Evolutionary conservation across 1,284 basidiomycete genomes (phyloP), one percentile per base, ranked within the genome.

Genomic region (Fistulinella staudtii): DNA sequence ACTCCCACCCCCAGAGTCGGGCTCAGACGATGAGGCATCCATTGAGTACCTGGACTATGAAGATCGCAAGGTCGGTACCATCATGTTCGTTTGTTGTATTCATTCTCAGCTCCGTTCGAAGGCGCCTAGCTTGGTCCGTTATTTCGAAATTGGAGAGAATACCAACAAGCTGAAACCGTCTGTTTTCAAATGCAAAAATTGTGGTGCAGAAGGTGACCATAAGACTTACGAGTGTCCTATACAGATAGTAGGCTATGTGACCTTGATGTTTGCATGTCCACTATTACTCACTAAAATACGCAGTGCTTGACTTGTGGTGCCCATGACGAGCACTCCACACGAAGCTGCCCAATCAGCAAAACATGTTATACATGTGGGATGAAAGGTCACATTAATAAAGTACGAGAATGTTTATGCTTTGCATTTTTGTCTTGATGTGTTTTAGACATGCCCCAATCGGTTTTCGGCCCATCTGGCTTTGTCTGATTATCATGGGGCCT

Each of bases 281-380:
- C 41, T 35, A 34, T 37, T 18, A 13, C 38, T 49, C 43, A 48
- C 39, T 11, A 29, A 33, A 33, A 35, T 35, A 36, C 15, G 3
- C 43, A 95, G 90, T 96, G 93, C 61, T 66, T 89, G 24, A 91
- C 87, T 9, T 96, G 93, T 57, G 93, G 93, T 41, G 88, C 78
- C 14, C 77, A 85, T 44, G 82, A 95, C 57, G 88, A 93, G 51
- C 93, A 96, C 61, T 71, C 76, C 6, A 89, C 91, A 6, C 73
- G 83, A 43, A 80, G 82, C 43, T 96, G 93, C 65, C 90, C 92
- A 1, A 83, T 90, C 47, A 83, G 81, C 59, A 84, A 93, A 57
- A 82, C 80, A 5, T 95, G 93, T 60, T 94, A 84, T 62, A 78
- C 75, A 3, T 96, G 93, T 57, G 89, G 89, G 22, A 84, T 85